phyloP scores from a whole-genome alignment of 805 yeast species.

The Candida chilensis region DNA sequence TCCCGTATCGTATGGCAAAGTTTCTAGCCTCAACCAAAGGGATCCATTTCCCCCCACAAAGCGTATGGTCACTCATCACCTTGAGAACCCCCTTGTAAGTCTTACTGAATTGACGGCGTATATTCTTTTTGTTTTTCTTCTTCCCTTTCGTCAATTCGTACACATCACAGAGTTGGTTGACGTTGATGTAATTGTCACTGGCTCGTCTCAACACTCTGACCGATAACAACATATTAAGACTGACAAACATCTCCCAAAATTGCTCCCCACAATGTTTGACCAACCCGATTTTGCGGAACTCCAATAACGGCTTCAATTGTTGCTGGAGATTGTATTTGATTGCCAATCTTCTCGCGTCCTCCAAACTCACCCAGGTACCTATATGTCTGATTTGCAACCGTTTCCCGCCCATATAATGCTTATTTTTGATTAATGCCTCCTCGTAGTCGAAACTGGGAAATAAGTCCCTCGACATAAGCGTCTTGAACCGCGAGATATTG shows the following conservation, averaged over 20 bases:
- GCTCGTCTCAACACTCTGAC: constrained; percentile 12
- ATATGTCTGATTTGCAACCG: constrained; percentile 2
- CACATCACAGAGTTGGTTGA: constrained; percentile 11
- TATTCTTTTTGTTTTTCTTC: constrained; percentile 1
- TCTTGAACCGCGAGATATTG: constrained; percentile 7
- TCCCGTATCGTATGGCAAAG: constrained; percentile 8
- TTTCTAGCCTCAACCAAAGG: constrained; percentile 5
- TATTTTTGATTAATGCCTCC: too few relatives aligned
- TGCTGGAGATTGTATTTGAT: constrained; percentile 6
- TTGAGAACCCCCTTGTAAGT: constrained; percentile 4
- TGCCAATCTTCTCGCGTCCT: constrained; percentile 11
- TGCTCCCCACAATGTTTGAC: constrained; percentile 10
- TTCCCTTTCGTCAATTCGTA: constrained; percentile 7
- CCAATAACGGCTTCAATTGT: constrained; percentile 8
- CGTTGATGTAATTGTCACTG: constrained; percentile 6
- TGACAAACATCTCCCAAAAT: constrained; percentile 13
- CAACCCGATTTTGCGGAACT: constrained; percentile 11
- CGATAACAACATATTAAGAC: constrained; percentile 5
- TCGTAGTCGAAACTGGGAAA: too few relatives aligned
- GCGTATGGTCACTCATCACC: constrained; percentile 8
- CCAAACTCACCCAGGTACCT: constrained; percentile 12
- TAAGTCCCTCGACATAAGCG: constrained; percentile 1
- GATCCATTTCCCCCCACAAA: constrained; percentile 18
- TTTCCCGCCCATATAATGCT: constrained; percentile 1
- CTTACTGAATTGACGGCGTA: constrained; percentile 7